Percentiles rank a stretch among this genome's conserved stretches.
These are phyloP conservation scores for Trifolium pratense DNA, from an alignment of 306 rosid genomes.

Conservation along the genomic window DNA sequence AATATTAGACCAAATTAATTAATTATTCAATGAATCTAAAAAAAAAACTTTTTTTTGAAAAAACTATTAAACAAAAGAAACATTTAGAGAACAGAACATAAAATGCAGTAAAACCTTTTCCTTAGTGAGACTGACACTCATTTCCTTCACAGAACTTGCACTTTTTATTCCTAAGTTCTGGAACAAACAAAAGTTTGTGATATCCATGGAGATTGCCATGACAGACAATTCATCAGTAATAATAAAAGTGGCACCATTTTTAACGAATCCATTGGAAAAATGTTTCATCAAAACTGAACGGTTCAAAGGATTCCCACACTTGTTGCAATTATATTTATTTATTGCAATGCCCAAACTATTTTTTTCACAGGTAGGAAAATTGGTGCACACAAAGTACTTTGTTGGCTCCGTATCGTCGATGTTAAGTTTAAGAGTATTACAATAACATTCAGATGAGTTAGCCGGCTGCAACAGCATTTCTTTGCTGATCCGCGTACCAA, in stretches of 20 bases:
- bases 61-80: not conserved
- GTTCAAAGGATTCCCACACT: not conserved
- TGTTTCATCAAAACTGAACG: not conserved
- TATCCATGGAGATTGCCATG: not conserved
- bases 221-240: conserved; percentile 7
- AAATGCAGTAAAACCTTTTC: not conserved
- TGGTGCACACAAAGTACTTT: not conserved
- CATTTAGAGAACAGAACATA: not conserved
- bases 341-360: not conserved
- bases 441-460: not conserved
- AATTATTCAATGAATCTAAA: too few species aligned
- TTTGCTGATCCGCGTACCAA: not conserved
- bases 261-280: not conserved
- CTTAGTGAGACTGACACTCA: not conserved
- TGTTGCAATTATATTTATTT: not conserved
- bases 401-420: not conserved
- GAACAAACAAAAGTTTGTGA: not conserved
- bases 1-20: too few species aligned
- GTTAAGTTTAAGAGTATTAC: not conserved
- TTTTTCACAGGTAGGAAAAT: not conserved
- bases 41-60: not conserved
- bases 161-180: not conserved
- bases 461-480: not conserved
- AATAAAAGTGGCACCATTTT: not conserved
- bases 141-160: not conserved